These are phyloP conservation scores for Nelumbo lutea DNA, from an alignment of 164 flowering plant species.

Conservation along the genomic window DNA sequence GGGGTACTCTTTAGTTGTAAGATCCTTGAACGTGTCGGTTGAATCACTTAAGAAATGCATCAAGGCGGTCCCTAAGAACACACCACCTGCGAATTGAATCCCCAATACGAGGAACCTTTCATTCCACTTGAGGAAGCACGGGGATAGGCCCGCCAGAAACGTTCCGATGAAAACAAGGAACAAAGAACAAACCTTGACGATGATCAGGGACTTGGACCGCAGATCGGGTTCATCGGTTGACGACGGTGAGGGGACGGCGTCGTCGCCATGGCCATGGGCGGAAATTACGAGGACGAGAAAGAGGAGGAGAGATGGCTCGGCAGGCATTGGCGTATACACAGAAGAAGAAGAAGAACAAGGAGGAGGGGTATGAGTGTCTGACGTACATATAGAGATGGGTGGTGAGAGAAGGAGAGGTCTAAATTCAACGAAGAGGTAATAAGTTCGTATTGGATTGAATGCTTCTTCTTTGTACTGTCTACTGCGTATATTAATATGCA, in stretches of 20 bases:
- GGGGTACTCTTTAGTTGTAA: conserved; percentile 48
- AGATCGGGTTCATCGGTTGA: conserved; percentile 20
- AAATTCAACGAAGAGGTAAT: too few species aligned
- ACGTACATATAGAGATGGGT: neutral
- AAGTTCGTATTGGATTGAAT: too few species aligned
- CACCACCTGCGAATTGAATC: conserved; percentile 81
- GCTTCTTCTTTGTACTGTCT: neutral
- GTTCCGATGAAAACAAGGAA: conserved; percentile 50
- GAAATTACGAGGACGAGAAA: conserved; percentile 19
- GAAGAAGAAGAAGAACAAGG: neutral
- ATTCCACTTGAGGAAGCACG: conserved; percentile 65
- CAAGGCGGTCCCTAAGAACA: conserved; percentile 65
- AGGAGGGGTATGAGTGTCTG: neutral
- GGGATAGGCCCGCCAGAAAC: conserved; percentile 58
- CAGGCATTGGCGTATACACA: neutral
- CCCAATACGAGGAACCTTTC: conserved; percentile 56
- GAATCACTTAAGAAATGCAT: conserved; percentile 75
- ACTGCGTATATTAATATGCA: too few species aligned
- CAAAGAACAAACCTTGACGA: conserved; percentile 56
- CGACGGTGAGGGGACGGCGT: neutral
- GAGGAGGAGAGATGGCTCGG: conserved; percentile 14
- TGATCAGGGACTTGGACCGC: conserved; percentile 41
- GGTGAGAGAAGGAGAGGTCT: neutral
- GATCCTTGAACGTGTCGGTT: conserved; percentile 49
- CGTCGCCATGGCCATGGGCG: conserved; percentile 23